Base-by-base conservation (phyloP, 495 filamentous ascomycete species). In the Neurospora sp. region DNA sequence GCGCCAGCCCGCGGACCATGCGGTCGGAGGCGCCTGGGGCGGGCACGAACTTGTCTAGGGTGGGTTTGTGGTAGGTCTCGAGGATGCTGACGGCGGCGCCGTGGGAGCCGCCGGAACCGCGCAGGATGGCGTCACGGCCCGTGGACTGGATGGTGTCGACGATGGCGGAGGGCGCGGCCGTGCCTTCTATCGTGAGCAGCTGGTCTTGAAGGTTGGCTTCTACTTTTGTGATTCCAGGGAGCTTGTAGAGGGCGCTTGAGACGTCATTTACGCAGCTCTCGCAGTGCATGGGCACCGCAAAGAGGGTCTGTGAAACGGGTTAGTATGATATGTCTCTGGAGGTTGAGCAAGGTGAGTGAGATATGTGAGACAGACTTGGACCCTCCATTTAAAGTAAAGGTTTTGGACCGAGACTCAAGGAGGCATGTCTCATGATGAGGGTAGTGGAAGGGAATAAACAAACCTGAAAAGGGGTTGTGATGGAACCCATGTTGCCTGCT, bases 71-170 rank as follows among this genome's bases (percentile, higher is more conserved):
- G 82, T 96, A 95, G 38, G 93, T 97, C 84, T 99, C 95, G 74
- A 98, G 90, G 79, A 99, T 98, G 81, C 93, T 96, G 41, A 99
- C 96, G 41, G 96, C 96, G 31, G 95, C 94, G 79, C 89, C 93
- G 79, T 98, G 90, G 74, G 94, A 89, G 68, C 86, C 86, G 68
- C 96, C 96, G 69, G 91, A 94, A 38, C 96, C 96, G 73, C 96
- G 91, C 70, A 99, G 85, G 78, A 99, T 97, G 65, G 96, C 96
- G 86, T 97, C 93, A 41, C 94, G 88, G 69, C 96, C 96, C 0
- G 95, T 98, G 35, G 85, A 84, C 82, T 98, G 91, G 75, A 99
- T 98, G 6, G 94, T 90, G 65, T 89, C 81, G 9, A 97, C 93
- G 71, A 99, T 97, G 31, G 90, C 88, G 68, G 94, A 97, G 9